Conservation (phyloP, 192 early-diverging fungal genomes). For the Jimgerdemannia flammicorona region DNA sequence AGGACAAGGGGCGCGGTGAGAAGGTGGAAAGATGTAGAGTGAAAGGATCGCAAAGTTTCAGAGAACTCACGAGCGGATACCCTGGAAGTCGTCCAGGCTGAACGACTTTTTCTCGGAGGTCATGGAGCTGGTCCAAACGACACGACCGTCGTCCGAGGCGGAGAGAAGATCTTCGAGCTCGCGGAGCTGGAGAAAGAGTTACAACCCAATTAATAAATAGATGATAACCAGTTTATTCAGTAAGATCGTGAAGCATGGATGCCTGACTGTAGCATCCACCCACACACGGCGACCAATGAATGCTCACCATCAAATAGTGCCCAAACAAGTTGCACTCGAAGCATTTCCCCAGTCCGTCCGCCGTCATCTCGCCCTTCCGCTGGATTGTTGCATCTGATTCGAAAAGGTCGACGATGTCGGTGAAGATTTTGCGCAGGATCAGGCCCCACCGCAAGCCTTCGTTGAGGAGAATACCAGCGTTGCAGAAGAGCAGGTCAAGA, state of each 20-base stretch:
- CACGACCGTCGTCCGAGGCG: slow-evolving; percentile 33
- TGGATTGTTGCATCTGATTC: slow-evolving; percentile 42
- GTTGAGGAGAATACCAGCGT: slow-evolving; percentile 46
- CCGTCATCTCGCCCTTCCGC: slow-evolving; percentile 36
- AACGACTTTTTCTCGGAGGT: slow-evolving; percentile 31
- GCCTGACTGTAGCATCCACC: too few relatives aligned
- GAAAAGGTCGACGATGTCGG: slow-evolving; percentile 26
- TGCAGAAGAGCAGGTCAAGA: slow-evolving; percentile 50
- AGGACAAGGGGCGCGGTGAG: background rate
- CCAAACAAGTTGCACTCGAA: slow-evolving; percentile 57
- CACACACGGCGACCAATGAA: too few relatives aligned
- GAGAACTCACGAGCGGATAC: slow-evolving; percentile 28
- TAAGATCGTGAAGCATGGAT: background rate
- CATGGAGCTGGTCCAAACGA: slow-evolving; percentile 55
- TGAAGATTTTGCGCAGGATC: slow-evolving; percentile 23
- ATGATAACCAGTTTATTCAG: background rate
- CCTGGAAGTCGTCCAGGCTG: slow-evolving; percentile 46
- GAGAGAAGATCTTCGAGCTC: slow-evolving; percentile 40
- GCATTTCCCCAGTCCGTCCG: slow-evolving; percentile 48
- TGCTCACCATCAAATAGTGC: slow-evolving; percentile 54
- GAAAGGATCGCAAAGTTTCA: slow-evolving; percentile 1
- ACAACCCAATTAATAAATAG: background rate
- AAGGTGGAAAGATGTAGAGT: too few relatives aligned
- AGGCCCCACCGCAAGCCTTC: slow-evolving; percentile 36
- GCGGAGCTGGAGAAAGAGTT: slow-evolving; percentile 30